A percentile compares a stretch with the other conserved stretches of the same genome.
Conservation (phyloP, 441 rosid species). For the Gossypium davidsonii region DNA sequence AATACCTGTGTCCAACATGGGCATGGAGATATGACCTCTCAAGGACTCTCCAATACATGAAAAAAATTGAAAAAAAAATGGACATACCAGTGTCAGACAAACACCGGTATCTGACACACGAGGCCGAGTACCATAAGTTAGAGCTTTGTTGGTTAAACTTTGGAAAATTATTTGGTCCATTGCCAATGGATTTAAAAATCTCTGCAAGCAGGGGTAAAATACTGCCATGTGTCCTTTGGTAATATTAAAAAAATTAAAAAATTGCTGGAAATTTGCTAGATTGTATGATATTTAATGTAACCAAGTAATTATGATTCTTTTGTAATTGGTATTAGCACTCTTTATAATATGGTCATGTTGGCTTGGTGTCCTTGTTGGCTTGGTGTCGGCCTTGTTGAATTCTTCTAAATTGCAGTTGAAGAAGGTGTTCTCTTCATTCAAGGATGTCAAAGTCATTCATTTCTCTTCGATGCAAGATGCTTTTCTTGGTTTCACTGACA, state of each 20-base stretch:
- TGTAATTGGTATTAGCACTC: neutral
- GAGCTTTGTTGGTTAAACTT: conserved; percentile 5
- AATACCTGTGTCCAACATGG: neutral
- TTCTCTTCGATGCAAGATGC: conserved; percentile 87
- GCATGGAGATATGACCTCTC: neutral
- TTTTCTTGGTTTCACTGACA: conserved; percentile 65
- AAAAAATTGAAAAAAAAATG: neutral
- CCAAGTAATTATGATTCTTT: neutral
- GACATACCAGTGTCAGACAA: neutral
- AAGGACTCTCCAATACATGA: neutral
- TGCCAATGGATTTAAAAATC: too few species aligned
- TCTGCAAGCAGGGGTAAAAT: too few species aligned
- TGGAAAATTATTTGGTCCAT: neutral
- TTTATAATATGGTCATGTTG: neutral
- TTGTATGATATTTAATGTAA: neutral
- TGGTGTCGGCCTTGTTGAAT: conserved; percentile 1
- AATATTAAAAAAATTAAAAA: neutral
- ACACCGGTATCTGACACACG: neutral
- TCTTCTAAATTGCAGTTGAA: conserved; percentile 44
- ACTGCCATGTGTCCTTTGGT: too few species aligned
- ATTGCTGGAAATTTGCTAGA: neutral
- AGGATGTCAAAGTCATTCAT: conserved; percentile 73
- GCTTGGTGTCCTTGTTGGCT: neutral
- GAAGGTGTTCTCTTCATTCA: conserved; percentile 60
- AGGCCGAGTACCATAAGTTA: neutral